Evolutionary conservation across 2,329 filamentous ascomycete genomes (phyloP).

Genomic region (Calonectria henricotiae): DNA sequence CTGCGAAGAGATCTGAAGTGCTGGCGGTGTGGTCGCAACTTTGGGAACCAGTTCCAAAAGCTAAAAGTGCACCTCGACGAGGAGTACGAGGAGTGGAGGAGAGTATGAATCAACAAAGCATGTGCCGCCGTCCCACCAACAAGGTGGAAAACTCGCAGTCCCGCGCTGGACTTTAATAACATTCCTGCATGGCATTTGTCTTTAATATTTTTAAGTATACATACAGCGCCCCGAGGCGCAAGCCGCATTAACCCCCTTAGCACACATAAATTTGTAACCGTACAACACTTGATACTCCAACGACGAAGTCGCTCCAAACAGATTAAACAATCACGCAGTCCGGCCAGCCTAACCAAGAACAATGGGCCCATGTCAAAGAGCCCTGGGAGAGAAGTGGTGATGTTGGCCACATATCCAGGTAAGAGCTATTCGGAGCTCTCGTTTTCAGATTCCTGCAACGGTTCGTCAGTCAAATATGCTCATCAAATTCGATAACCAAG

Average conservation of each 20-base stretch:
- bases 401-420: background rate
- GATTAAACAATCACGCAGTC: slow-evolving; percentile 14
- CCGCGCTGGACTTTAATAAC: slow-evolving; percentile 3
- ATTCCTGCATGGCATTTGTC: slow-evolving; percentile 2
- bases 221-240: slow-evolving; percentile 28
- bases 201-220: slow-evolving; percentile 24
- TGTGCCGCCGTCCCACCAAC: background rate
- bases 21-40: slow-evolving; percentile 86
- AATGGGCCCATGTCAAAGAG: background rate
- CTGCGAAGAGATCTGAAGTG: slow-evolving; percentile 79
- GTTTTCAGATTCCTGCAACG: slow-evolving; percentile 45
- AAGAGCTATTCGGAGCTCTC: slow-evolving; percentile 41
- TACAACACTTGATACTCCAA: slow-evolving; percentile 22
- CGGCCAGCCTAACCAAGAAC: background rate
- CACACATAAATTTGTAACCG: slow-evolving; percentile 14
- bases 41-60: slow-evolving; percentile 81
- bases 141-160: background rate
- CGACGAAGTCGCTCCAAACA: slow-evolving; percentile 19
- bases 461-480: slow-evolving; percentile 53
- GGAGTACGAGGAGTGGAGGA: slow-evolving; percentile 85
- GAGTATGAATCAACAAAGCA: slow-evolving; percentile 62
- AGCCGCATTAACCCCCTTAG: slow-evolving; percentile 20
- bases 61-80: slow-evolving; percentile 83
- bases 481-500: slow-evolving; percentile 46
- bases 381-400: background rate